Conservation (phyloP, 257 asterid species). For the Scutellaria baicalensis region DNA sequence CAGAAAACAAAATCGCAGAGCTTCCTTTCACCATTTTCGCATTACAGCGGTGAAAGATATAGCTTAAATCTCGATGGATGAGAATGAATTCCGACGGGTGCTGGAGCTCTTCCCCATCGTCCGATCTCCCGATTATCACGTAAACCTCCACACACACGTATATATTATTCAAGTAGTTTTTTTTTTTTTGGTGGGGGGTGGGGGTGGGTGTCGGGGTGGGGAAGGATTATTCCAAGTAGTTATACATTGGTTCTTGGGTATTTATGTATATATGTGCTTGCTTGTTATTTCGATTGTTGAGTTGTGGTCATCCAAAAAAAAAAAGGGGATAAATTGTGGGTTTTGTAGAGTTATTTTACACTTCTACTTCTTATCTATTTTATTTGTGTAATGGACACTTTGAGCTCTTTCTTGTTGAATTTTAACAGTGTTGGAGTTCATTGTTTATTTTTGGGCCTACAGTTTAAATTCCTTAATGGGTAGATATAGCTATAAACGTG, state of each 20-base stretch:
- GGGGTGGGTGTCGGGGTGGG: too few species aligned
- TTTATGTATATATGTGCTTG: neutral
- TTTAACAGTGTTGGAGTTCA: neutral
- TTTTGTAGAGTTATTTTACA: neutral
- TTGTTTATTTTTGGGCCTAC: neutral
- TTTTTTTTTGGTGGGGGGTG: too few species aligned
- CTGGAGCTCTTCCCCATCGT: constrained; percentile 67
- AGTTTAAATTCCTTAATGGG: neutral
- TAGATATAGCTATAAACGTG: neutral
- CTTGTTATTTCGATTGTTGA: neutral
- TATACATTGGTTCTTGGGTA: too few species aligned
- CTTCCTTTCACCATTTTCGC: neutral
- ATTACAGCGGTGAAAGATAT: neutral
- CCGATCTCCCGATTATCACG: constrained; percentile 63
- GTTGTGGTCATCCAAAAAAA: neutral
- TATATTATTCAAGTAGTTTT: too few species aligned
- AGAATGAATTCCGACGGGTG: constrained; percentile 46
- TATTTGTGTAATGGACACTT: neutral
- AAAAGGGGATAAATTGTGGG: neutral
- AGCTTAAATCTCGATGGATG: constrained; percentile 34
- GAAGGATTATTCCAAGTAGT: too few species aligned
- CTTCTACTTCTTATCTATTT: neutral
- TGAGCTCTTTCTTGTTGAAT: neutral
- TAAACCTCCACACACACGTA: constrained; percentile 8
- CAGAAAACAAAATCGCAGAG: neutral